Conservation (phyloP, 805 yeast species). For the Wickerhamomyces ciferrii region DNA sequence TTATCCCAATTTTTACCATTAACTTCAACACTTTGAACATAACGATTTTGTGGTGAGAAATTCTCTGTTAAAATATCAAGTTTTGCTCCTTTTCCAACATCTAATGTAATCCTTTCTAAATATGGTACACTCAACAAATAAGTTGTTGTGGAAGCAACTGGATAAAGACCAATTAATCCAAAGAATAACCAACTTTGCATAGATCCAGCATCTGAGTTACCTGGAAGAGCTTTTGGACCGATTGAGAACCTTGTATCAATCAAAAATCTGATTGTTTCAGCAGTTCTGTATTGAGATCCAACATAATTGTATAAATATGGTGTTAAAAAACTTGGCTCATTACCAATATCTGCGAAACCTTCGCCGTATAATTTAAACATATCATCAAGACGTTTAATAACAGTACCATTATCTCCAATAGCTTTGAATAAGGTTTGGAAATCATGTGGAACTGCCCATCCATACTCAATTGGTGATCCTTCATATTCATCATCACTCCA, state of each 20-base stretch:
- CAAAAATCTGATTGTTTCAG: constrained; percentile 25
- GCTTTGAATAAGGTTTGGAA: constrained; percentile 21
- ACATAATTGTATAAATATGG: constrained; percentile 29
- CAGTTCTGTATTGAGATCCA: constrained; percentile 23
- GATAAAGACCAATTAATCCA: constrained; percentile 29
- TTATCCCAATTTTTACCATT: constrained; percentile 23
- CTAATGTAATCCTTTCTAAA: constrained; percentile 18
- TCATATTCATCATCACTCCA: constrained; percentile 30
- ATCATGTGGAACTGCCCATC: constrained; percentile 32
- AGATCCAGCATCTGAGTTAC: constrained; percentile 34
- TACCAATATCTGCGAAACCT: constrained; percentile 28
- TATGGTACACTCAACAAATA: constrained; percentile 29
- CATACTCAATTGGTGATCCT: constrained; percentile 29
- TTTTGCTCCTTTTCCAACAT: constrained; percentile 21
- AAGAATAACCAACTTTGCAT: constrained; percentile 33
- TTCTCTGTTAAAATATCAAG: constrained; percentile 21
- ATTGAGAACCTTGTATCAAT: constrained; percentile 21
- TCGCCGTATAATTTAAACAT: constrained; percentile 27
- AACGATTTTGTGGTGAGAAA: constrained; percentile 18
- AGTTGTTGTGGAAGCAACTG: constrained; percentile 30
- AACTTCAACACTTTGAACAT: constrained; percentile 24
- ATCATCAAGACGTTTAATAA: constrained; percentile 27
- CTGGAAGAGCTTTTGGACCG: constrained; percentile 28
- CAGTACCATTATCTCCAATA: constrained; percentile 24
- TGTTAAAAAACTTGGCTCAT: constrained; percentile 32